phyloP scores from a whole-genome alignment of 2,329 filamentous ascomycete species.

The Aureobasidium sp. region DNA sequence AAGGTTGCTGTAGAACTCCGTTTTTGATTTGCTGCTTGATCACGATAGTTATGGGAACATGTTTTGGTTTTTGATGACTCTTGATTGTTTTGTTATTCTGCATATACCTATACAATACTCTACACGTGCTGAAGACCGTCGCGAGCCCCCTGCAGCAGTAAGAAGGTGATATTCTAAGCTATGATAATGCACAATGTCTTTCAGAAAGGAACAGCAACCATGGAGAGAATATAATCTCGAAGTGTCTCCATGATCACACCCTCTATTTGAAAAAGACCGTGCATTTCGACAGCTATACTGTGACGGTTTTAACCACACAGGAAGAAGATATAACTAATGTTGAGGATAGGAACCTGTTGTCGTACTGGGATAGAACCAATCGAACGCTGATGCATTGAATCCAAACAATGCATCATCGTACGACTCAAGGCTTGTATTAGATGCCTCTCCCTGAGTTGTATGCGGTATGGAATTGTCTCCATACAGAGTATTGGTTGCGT shows the following conservation, averaged over 20 bases:
- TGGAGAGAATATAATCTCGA: background rate
- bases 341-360: background rate
- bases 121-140: too few species aligned
- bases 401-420: conserved; percentile 28
- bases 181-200: background rate
- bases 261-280: background rate
- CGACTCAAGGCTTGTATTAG: background rate
- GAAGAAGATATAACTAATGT: background rate
- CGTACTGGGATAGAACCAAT: conserved; percentile 7
- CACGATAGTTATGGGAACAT: background rate
- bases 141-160: too few species aligned
- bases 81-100: background rate
- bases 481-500: background rate
- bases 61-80: background rate
- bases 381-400: conserved; percentile 24
- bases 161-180: background rate
- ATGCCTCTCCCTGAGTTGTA: conserved; percentile 2
- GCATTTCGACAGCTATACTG: background rate
- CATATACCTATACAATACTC: background rate
- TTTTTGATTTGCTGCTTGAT: background rate
- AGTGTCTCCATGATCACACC: background rate
- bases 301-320: too few species aligned
- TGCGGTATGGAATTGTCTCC: background rate
- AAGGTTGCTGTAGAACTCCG: background rate
- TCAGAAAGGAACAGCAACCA: background rate